Base-by-base conservation (phyloP, 2,329 filamentous ascomycete genomes). In the Plectosphaerella cucumerina region DNA sequence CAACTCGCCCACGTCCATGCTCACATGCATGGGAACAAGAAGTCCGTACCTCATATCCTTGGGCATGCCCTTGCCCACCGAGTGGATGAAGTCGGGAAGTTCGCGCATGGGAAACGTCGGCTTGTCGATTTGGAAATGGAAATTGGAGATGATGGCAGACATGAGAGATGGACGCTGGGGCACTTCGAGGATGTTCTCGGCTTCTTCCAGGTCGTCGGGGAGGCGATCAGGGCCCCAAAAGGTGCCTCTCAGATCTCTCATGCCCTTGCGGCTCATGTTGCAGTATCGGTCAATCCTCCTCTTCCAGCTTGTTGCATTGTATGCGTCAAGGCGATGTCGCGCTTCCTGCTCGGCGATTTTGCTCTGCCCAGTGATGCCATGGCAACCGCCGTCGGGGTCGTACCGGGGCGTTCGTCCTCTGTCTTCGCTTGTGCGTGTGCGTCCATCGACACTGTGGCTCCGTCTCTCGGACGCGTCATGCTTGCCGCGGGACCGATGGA, bases 11-110 rank as follows among this genome's bases (percentile, higher is more conserved):
- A 97, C 92, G 53, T 89, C 89, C 55, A 99, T 80, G 57, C 90
- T 85, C 3, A 99, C 78, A 66, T 88, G 89, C 85, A 97, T 90
- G 0, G 94, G 95, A 11, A 99, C 76, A 17, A 99, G 78, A 18
- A 99, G 76, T 10, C 90, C 85, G 65, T 97, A 99, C 62, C 93
- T 77, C 81, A 91, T 99, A 61, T 95, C 86, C 55, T 84, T 78
- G 1, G 94, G 94, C 84, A 99, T 95, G 1, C 94, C 94, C 71
- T 99, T 99, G n/a, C 94, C 94, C 52, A 97, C 86, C 45, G 84
- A 82, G 63, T 97, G 81, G 22, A 99, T 74, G 64, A 96, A 99
- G 15, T 87, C 81, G 0, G 93, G 89, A 50, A 93, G 83, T 12
- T 96, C 85, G 3, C 82, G 77, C 53, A 96, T 74, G 0, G 91